A percentile compares a stretch with the other conserved stretches of the same genome.
phyloP scores from a whole-genome alignment of 331 rosid genomes.

The Stylosanthes scabra region DNA sequence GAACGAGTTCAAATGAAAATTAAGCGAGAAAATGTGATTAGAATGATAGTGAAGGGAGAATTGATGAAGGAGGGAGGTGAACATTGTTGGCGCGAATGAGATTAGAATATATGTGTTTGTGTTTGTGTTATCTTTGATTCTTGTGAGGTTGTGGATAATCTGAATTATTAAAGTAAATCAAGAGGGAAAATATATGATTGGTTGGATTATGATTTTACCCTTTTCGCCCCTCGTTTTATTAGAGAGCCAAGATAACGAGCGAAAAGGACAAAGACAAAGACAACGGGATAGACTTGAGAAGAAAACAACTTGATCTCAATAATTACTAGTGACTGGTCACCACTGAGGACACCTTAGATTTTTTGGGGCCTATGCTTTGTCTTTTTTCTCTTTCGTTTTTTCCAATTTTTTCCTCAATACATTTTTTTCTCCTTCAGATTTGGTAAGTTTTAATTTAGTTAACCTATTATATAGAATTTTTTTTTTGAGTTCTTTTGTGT shows the following conservation, averaged over 20 bases:
- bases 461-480: too few species aligned
- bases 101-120: too few species aligned
- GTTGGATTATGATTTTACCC: conserved; percentile 28
- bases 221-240: background rate
- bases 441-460: too few species aligned
- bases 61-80: background rate
- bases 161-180: conserved; percentile 45
- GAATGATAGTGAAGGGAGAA: background rate
- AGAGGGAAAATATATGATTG: conserved; percentile 41
- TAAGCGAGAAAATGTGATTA: conserved; percentile 37
- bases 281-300: background rate
- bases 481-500: too few species aligned
- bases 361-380: conserved; percentile 13
- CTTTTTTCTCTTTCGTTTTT: background rate
- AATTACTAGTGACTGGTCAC: background rate
- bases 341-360: background rate
- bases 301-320: too few species aligned
- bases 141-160: conserved; percentile 44
- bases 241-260: too few species aligned
- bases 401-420: too few species aligned
- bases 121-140: background rate
- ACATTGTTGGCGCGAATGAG: background rate
- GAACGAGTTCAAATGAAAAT: conserved; percentile 23
- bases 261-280: too few species aligned
- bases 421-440: too few species aligned